A percentile compares a stretch with the other conserved stretches of the same genome.
Conservation (phyloP, 2,329 filamentous ascomycete genomes). For the Sclerotinia spermophila region DNA sequence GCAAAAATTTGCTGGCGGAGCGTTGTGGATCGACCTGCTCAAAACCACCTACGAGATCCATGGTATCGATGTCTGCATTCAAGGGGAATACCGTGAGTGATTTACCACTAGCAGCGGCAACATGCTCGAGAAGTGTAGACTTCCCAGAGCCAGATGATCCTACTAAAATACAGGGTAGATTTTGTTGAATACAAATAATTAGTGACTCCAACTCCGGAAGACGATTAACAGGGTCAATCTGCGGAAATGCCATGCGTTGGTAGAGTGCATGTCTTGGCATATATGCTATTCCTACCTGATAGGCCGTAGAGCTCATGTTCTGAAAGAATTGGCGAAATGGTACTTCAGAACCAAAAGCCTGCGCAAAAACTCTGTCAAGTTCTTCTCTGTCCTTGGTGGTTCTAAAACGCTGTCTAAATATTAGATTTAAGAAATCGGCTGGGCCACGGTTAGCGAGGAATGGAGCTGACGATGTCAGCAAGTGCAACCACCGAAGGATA, state of each 20-base stretch:
- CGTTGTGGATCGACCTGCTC: constrained; percentile 86
- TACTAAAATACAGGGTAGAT: constrained; percentile 84
- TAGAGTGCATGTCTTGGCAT: constrained; percentile 56
- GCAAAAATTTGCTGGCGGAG: constrained; percentile 60
- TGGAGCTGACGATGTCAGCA: constrained; percentile 59
- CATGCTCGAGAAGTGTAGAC: constrained; percentile 71
- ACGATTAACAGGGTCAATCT: constrained; percentile 50
- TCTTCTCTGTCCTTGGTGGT: constrained; percentile 62
- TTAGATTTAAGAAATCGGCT: constrained; percentile 73
- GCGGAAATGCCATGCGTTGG: constrained; percentile 51
- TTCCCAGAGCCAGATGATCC: constrained; percentile 86
- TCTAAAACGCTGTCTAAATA: constrained; percentile 87
- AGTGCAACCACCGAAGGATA: constrained; percentile 78
- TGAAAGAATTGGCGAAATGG: constrained; percentile 63
- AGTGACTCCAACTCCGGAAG: constrained; percentile 78
- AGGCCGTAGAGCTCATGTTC: constrained; percentile 59
- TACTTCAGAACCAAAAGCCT: constrained; percentile 51
- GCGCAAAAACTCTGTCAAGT: constrained; percentile 62
- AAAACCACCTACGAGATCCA: constrained; percentile 95
- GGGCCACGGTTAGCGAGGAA: constrained; percentile 58
- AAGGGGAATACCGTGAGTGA: constrained; percentile 78
- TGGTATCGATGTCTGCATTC: constrained; percentile 93
- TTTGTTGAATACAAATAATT: constrained; percentile 80
- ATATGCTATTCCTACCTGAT: constrained; percentile 77
- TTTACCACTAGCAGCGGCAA: constrained; percentile 76